phyloP scores from a whole-genome alignment of 1,139 yeast species.

The Insectozyma bohioensis region DNA sequence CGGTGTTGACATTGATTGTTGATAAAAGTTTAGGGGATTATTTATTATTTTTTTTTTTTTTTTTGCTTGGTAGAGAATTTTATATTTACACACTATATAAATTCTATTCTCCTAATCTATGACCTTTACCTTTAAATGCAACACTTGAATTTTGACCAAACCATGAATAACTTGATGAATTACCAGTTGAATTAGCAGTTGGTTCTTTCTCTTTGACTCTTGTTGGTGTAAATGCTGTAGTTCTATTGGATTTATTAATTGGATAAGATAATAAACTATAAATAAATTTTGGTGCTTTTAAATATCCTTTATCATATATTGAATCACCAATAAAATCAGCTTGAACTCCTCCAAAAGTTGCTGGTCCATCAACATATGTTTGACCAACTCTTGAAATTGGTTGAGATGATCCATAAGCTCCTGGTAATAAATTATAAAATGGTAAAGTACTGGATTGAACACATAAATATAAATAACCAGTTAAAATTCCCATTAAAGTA shows the following conservation, averaged over 20 bases:
- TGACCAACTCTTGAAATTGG: constrained; percentile 33
- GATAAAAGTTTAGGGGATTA: too few relatives aligned
- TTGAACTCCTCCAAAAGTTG: constrained; percentile 6
- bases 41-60: too few relatives aligned
- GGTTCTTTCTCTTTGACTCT: constrained; percentile 1
- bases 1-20: constrained; percentile 6
- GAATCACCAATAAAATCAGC: constrained; percentile 32
- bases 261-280: constrained; percentile 36
- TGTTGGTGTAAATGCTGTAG: constrained; percentile 28
- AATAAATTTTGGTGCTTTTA: constrained; percentile 42
- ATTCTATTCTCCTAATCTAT: constrained; percentile 33
- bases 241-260: constrained; percentile 22
- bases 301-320: constrained; percentile 43
- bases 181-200: constrained; percentile 3
- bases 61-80: too few relatives aligned
- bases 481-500: constrained; percentile 48
- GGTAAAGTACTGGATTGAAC: constrained; percentile 54
- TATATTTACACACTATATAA: too few relatives aligned
- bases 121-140: constrained; percentile 36
- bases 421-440: constrained; percentile 41
- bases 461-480: constrained; percentile 62
- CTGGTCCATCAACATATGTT: constrained; percentile 9
- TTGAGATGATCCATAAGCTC: constrained; percentile 18
- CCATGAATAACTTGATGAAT: constrained; percentile 17
- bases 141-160: constrained; percentile 16